Conservation (phyloP, 1,284 basidiomycete species). For the Athelia psychrophila region DNA sequence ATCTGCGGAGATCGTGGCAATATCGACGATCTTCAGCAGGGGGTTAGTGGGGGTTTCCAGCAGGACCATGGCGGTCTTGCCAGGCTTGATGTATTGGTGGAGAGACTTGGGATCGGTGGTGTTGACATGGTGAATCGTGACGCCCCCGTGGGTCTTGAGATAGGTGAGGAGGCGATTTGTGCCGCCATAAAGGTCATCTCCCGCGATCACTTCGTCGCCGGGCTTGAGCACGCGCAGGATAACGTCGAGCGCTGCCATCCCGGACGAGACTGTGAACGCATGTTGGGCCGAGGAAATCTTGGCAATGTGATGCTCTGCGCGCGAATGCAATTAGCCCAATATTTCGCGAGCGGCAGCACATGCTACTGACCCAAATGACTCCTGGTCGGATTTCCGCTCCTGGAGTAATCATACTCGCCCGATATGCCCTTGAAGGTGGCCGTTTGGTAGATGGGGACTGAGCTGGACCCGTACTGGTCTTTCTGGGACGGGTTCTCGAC, state of each 20-base stretch:
- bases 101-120: conserved; percentile 77
- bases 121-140: conserved; percentile 92
- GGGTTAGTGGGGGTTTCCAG: conserved; percentile 99
- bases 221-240: conserved; percentile 94
- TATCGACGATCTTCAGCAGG: conserved; percentile 92
- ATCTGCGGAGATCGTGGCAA: conserved; percentile 76
- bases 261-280: conserved; percentile 91
- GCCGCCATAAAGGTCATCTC: conserved; percentile 97
- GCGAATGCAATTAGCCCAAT: conserved; percentile 6
- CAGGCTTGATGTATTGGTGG: conserved; percentile 60
- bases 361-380: conserved; percentile 79
- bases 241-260: conserved; percentile 97
- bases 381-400: conserved; percentile 96
- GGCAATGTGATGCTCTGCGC: conserved; percentile 87
- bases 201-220: conserved; percentile 93
- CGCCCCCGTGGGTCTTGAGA: conserved; percentile 84
- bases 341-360: conserved; percentile 2
- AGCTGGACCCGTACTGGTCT: conserved; percentile 94
- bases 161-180: conserved; percentile 96
- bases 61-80: conserved; percentile 88
- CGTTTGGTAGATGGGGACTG: conserved; percentile 96
- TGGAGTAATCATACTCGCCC: conserved; percentile 90
- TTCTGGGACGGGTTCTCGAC: conserved; percentile 87
- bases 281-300: conserved; percentile 89
- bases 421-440: conserved; percentile 97